Evolutionary conservation across 1,284 basidiomycete species (phyloP), one percentile per base, ranked within the genome.

Genomic region (Cutaneotrichosporon mucoides): DNA sequence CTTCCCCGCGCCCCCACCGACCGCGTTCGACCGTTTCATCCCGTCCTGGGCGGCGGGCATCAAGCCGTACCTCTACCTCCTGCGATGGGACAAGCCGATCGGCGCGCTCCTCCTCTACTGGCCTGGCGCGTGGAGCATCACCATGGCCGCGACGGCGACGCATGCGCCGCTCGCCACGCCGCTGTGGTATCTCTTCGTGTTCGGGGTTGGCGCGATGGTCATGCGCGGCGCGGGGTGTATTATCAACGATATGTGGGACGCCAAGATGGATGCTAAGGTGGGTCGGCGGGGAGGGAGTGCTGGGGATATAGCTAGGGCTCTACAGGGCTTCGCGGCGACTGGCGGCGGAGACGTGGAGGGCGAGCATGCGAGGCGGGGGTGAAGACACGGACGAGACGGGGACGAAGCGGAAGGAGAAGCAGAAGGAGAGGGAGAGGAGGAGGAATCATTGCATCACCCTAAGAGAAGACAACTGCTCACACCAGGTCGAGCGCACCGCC

Each of bases 221-320:
- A 99, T 99, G 96, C 87, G 96, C 15, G 93, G 96, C 7, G 96
- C 96, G 6, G 96, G 96, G 5, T 99, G 96, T 75, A 98, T 92
- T 0, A 96, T 99, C 71, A 99, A 99, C 74, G 96, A 99, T 74
- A 88, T 99, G 86, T 99, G 96, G 94, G 96, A 99, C 75, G 83
- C 83, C 64, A 85, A 90, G 67, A 84, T 97, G 59, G 96, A 99
- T 80, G 87, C 86, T 70, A 86, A 88, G 57, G 24, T 24, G 24
- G 24, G 24, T 24, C 24, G 24, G 24, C 24, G 24, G 24, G 24
- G 24, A 24, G 24, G 24, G 24, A 24, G 24, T 24, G 24, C 24
- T 24, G 24, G 24, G 24, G 24, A 24, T 24, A 24, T 24, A 24
- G 24, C 24, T 24, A 24, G 24, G 24, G 24, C 24, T 24, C 24